phyloP scores from a whole-genome alignment of 345 rosid genomes.

The Nasturtium officinale region DNA sequence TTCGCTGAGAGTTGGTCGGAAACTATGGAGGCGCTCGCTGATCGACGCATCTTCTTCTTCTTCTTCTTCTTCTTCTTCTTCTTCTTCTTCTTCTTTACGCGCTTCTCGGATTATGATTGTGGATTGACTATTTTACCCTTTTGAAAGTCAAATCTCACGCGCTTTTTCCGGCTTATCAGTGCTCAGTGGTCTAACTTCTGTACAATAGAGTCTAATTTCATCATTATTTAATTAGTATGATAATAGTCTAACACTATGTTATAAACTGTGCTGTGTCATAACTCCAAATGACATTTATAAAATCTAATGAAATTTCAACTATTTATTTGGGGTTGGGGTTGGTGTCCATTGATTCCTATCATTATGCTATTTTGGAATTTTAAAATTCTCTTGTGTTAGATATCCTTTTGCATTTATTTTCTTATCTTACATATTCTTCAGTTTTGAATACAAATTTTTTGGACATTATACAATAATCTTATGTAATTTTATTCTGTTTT shows the following conservation, averaged over 20 bases:
- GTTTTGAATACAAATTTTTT: background rate
- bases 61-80: slow-evolving; percentile 2
- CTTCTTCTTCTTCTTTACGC: slow-evolving; percentile 26
- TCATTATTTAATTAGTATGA: no score
- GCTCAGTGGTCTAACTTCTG: background rate
- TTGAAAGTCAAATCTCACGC: slow-evolving; percentile 22
- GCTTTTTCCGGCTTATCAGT: slow-evolving; percentile 24
- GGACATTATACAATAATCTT: no score
- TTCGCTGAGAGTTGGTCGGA: slow-evolving; percentile 48
- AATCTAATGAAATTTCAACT: background rate
- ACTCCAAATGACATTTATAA: background rate
- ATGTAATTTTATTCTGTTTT: background rate
- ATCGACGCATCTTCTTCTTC: slow-evolving; percentile 60
- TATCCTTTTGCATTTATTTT: background rate
- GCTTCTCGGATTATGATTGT: background rate
- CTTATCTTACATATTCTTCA: background rate
- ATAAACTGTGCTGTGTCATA: background rate
- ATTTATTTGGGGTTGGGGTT: background rate
- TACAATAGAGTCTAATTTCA: no score
- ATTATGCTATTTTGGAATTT: background rate
- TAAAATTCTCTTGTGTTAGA: background rate
- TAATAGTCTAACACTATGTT: background rate
- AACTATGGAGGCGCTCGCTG: slow-evolving; percentile 56
- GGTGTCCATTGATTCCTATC: background rate
- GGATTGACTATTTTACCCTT: slow-evolving; percentile 4